Base-by-base conservation (phyloP, 352 stramenopile species). In the Lagenidium sp. region DNA sequence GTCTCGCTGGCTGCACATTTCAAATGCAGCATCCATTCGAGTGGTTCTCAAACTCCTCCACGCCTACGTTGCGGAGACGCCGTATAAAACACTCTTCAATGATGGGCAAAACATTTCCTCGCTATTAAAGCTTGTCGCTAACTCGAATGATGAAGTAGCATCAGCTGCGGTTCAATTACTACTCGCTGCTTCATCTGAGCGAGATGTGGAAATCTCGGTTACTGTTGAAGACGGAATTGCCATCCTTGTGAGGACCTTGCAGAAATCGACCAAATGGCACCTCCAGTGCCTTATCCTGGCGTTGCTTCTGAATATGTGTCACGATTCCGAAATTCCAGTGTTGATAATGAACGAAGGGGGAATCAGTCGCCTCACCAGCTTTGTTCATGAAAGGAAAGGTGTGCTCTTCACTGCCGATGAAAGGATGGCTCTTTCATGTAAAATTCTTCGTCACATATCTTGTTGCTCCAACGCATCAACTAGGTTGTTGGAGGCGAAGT, bases 221-320 rank as follows among this genome's bases (percentile, higher is more conserved):
- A 79, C 73, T 2, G 77, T 87, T 6, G 74, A 82, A 47, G 77
- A 90, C n/a, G 77, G 77, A n/a, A 56, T 90, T 3, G 57, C 62
- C 12, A 61, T 58, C 2, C 50, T 90, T 7, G 68, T 84, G 8
- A 50, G 48, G 16, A 65, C 67, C 24, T 47, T 85, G 7, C 60
- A 63, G 22, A 47, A 54, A 38, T 60, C 68, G 0, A 60, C 13
- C 2, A 57, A 58, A 11, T 50, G 47, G 31, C 34, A 48, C 16
- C 53, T 85, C 1, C 66, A 84, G 41, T 73, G 72, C 8, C 43
- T 78, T 1, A 18, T 84, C 1, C 32, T 89, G 8, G 50, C 50
- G 10, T 56, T 84, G 6, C 35, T 86, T 16, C 51, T 58, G 2
- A 65, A 65, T 25, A 74, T 89, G 57, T 73, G 58, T 30, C 39